Percentiles rank a stretch among this genome's conserved stretches.
phyloP scores from a whole-genome alignment of 164 flowering plant species.

The Houttuynia cordata region DNA sequence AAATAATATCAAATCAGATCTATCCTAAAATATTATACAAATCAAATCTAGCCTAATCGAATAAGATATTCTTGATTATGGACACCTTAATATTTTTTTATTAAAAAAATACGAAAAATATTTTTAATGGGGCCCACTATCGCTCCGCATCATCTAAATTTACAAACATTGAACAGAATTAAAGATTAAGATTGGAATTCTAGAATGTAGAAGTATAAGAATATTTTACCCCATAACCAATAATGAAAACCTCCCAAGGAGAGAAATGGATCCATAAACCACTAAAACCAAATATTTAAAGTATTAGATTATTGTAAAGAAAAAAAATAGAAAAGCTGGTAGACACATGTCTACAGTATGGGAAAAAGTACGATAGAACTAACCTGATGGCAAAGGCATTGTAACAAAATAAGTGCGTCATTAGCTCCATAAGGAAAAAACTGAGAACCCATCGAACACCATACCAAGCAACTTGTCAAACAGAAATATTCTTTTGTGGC shows the following conservation, averaged over 20 bases:
- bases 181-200: background rate
- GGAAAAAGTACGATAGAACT: conserved; percentile 1
- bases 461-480: conserved; percentile 42
- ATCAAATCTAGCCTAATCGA: too few relatives aligned
- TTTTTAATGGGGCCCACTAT: too few relatives aligned
- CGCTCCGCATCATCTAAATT: too few relatives aligned
- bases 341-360: background rate
- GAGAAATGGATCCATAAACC: conserved; percentile 74
- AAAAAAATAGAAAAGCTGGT: background rate
- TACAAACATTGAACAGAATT: background rate
- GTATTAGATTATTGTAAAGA: background rate
- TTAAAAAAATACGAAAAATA: too few relatives aligned
- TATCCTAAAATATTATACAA: too few relatives aligned
- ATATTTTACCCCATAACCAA: conserved; percentile 92
- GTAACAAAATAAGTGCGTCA: conserved; percentile 75
- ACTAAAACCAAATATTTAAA: conserved; percentile 20
- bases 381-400: conserved; percentile 91
- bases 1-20: too few relatives aligned
- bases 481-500: conserved; percentile 51
- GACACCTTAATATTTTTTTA: too few relatives aligned
- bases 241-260: conserved; percentile 77
- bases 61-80: too few relatives aligned
- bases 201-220: conserved; percentile 8
- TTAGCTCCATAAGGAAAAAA: conserved; percentile 69
- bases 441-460: conserved; percentile 71